phyloP scores from a whole-genome alignment of 2,329 filamentous ascomycete genomes.

The Calonectria hongkongensis region DNA sequence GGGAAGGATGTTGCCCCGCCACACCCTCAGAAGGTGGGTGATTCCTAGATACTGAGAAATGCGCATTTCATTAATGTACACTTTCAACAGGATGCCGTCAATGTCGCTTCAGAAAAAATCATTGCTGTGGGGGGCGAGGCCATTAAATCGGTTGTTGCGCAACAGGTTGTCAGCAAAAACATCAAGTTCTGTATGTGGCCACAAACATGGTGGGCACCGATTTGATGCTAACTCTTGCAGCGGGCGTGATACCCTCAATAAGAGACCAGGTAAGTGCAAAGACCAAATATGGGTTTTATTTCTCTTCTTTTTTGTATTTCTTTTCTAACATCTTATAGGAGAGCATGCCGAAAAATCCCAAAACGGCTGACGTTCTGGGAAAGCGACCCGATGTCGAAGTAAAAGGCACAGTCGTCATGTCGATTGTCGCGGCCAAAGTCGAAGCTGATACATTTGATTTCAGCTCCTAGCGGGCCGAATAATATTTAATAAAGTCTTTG shows the following conservation, averaged over 20 bases:
- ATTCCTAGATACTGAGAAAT: background rate
- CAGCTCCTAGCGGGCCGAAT: background rate
- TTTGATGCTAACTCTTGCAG: background rate
- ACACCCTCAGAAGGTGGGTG: background rate
- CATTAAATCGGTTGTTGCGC: constrained; percentile 1
- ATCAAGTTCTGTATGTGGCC: constrained; percentile 5
- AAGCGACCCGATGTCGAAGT: background rate
- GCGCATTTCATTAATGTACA: background rate
- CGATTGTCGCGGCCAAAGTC: constrained; percentile 5
- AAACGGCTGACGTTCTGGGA: background rate
- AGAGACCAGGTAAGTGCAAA: background rate
- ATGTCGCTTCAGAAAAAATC: background rate
- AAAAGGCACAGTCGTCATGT: background rate
- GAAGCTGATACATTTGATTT: constrained; percentile 8
- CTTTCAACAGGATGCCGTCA: background rate
- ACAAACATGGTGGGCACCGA: background rate
- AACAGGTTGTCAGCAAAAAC: background rate
- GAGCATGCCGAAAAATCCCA: background rate
- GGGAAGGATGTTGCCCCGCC: constrained; percentile 11
- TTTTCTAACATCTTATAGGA: background rate
- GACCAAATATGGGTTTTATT: background rate
- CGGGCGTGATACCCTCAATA: background rate
- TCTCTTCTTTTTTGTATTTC: too few species aligned
- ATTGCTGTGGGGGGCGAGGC: constrained; percentile 1
- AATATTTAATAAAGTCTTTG: background rate